Base-by-base conservation (phyloP, 2,329 filamentous ascomycete species). In the Pseudocercospora crystallina region DNA sequence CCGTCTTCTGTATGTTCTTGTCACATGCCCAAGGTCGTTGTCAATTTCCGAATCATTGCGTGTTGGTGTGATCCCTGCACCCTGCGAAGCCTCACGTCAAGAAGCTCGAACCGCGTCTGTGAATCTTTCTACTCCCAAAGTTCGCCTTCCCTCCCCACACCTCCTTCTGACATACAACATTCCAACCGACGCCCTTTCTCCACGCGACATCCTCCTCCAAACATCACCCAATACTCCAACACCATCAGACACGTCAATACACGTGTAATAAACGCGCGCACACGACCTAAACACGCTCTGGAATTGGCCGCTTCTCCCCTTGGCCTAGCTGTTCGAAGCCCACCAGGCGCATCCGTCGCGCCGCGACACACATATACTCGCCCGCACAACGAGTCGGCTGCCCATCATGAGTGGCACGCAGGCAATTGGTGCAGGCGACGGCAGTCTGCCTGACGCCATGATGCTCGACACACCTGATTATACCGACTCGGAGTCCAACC, bases 401-500 rank as follows among this genome's bases (percentile, higher is more conserved):
- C 40, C 45, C 58, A 54, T 35, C 31, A 65, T 65, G 62, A 59
- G 51, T 38, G 49, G 53, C 43, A 53, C 57, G 17, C 51, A 56
- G 17, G 53, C 60, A 13, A 33, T 61, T 10, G 65, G 65, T 38
- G 64, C 56, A 20, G 65, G 64, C 41, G 64, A 67, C 48, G 64
- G 63, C 62, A 58, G 58, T 38, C 44, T 64, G 60, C 60, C 63
- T 5, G 64, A 68, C 41, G 41, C 52, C 34, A 58, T 54, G 47
- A 63, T 76, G 51, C 72, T 82, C 63, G 80, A 84, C 49, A 84
- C 81, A 7, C 81, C 81, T 37, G 81, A 84, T 58, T 84, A 84
- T 66, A 84, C 82, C 57, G 83, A 86, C 66, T 84, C 82, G 7
- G 82, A 86, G 62, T 84, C 82, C 49, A 81, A 83, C 60, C 80